phyloP scores from a whole-genome alignment of 2,329 filamentous ascomycete genomes.

The Scedosporium minutisporum region DNA sequence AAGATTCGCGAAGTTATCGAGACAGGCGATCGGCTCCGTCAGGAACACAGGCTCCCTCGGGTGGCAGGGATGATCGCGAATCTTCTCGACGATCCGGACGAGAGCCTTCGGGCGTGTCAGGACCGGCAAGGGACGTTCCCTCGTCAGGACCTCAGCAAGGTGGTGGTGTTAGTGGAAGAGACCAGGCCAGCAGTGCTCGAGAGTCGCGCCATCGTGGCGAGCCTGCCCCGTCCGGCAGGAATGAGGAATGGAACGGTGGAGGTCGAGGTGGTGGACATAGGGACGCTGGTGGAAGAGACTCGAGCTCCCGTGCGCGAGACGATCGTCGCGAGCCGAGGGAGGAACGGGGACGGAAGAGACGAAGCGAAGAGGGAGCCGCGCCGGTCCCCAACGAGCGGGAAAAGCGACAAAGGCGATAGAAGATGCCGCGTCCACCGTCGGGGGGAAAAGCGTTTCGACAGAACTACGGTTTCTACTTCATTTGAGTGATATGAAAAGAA shows the following conservation, averaged over 20 bases:
- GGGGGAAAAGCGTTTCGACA: neutral
- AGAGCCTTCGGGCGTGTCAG: slow-evolving; percentile 15
- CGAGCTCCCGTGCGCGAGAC: slow-evolving; percentile 3
- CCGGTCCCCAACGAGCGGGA: slow-evolving; percentile 34
- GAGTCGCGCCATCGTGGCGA: slow-evolving; percentile 23
- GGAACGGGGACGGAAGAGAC: slow-evolving; percentile 30
- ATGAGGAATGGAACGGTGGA: slow-evolving; percentile 26
- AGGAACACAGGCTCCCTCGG: slow-evolving; percentile 10
- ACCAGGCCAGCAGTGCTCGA: slow-evolving; percentile 18
- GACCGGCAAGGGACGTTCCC: slow-evolving; percentile 14
- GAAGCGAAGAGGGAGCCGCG: slow-evolving; percentile 39
- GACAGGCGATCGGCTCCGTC: slow-evolving; percentile 28
- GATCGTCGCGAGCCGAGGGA: slow-evolving; percentile 24
- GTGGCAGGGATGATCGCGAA: slow-evolving; percentile 17
- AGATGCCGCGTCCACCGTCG: neutral
- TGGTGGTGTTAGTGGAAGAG: slow-evolving; percentile 17
- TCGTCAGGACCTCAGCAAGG: slow-evolving; percentile 4
- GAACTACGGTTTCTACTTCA: neutral
- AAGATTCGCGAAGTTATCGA: slow-evolving; percentile 34
- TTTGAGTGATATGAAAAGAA: neutral
- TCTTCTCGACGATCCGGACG: slow-evolving; percentile 8
- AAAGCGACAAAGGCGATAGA: slow-evolving; percentile 43
- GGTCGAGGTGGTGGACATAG: slow-evolving; percentile 25
- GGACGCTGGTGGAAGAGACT: slow-evolving; percentile 17
- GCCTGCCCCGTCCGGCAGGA: slow-evolving; percentile 13